Evolutionary conservation across 805 yeast genomes (phyloP).

Genomic region (Yarrowia hollandica): DNA sequence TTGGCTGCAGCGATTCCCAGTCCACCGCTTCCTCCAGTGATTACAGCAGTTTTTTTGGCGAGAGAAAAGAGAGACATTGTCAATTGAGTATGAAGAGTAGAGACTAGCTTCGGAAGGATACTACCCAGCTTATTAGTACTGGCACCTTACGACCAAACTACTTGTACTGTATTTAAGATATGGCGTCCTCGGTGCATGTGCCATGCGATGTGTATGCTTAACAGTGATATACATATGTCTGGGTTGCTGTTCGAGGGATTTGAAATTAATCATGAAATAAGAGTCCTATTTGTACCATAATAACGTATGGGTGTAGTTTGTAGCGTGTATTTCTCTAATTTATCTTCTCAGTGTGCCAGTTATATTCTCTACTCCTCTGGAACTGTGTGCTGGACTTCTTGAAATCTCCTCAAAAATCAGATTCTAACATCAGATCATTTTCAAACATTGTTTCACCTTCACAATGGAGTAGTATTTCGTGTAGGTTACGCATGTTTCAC

Average conservation of each 20-base stretch:
- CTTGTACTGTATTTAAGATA: not conserved
- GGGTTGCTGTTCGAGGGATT: slow-evolving; percentile 21
- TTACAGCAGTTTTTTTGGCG: slow-evolving; percentile 61
- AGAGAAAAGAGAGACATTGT: slow-evolving; percentile 35
- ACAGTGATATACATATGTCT: not conserved
- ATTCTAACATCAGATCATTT: no score
- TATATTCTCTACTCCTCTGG: no score
- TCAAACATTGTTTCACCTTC: no score
- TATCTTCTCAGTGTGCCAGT: no score
- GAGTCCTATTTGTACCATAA: no score
- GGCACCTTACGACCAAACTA: not conserved
- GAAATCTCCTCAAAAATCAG: no score
- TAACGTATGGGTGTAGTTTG: no score
- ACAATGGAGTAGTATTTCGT: no score
- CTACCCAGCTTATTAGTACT: not conserved
- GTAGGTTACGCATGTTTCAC: no score
- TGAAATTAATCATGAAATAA: not conserved
- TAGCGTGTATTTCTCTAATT: no score
- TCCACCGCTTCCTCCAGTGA: slow-evolving; percentile 85
- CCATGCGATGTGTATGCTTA: slow-evolving; percentile 4
- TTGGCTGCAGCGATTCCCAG: slow-evolving; percentile 63
- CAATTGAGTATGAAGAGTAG: not conserved
- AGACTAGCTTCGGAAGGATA: no score
- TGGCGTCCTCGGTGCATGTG: slow-evolving; percentile 1
- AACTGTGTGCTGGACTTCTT: no score